Evolutionary conservation across 177 flowering plant genomes (phyloP).

Genomic region (Telopea speciosissima): DNA sequence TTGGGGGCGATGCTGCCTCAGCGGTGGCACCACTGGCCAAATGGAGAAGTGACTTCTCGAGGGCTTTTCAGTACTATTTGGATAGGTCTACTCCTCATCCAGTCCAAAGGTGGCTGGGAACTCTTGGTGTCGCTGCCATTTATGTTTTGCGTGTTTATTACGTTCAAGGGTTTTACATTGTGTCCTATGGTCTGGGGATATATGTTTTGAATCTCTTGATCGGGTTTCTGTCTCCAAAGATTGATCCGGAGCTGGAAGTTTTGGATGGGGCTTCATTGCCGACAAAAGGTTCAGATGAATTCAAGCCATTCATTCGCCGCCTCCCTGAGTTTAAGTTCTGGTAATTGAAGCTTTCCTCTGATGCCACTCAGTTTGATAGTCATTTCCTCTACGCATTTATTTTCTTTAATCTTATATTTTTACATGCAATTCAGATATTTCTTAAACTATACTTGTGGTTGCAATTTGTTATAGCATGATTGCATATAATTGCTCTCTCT

Average conservation of each 20-base stretch:
- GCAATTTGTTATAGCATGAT: neutral
- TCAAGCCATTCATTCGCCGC: constrained; percentile 71
- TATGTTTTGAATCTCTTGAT: constrained; percentile 67
- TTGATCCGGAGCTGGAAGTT: constrained; percentile 62
- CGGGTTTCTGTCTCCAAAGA: constrained; percentile 68
- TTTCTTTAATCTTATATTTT: neutral
- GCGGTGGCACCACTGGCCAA: constrained; percentile 41
- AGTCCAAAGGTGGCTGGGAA: constrained; percentile 57
- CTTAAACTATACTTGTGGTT: neutral
- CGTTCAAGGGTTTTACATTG: constrained; percentile 61
- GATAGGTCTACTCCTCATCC: constrained; percentile 61
- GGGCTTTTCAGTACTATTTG: constrained; percentile 56
- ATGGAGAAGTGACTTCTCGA: constrained; percentile 51
- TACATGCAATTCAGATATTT: neutral
- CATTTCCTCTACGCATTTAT: neutral
- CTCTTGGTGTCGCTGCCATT: constrained; percentile 38
- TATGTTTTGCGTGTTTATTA: constrained; percentile 48
- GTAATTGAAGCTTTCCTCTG: constrained; percentile 23
- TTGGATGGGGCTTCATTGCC: constrained; percentile 64
- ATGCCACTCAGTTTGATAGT: neutral
- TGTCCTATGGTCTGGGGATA: constrained; percentile 59
- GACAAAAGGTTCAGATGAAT: constrained; percentile 67
- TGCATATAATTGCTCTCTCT: neutral
- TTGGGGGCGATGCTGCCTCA: constrained; percentile 27
- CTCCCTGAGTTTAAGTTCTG: constrained; percentile 81